phyloP scores from a whole-genome alignment of 2,329 filamentous ascomycete genomes.

The Pseudonectria foliicola region DNA sequence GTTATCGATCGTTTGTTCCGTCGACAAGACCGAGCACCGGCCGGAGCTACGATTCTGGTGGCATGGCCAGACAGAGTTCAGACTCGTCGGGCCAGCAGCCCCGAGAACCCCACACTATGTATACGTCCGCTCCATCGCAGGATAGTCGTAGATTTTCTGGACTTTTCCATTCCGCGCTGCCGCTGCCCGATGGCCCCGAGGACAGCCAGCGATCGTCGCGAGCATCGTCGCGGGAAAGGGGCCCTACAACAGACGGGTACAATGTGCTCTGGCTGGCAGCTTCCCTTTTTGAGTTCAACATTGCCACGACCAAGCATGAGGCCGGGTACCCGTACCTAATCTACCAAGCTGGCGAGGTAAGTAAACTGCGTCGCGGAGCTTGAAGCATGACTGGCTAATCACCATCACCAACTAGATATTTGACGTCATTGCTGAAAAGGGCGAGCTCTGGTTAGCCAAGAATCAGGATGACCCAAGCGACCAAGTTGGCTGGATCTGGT shows the following conservation, averaged over 20 bases:
- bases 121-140: constrained; percentile 40
- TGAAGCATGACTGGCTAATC: constrained; percentile 2
- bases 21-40: constrained; percentile 51
- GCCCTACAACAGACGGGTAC: constrained; percentile 47
- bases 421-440: constrained; percentile 91
- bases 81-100: constrained; percentile 41
- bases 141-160: constrained; percentile 59
- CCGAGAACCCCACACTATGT: constrained; percentile 50
- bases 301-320: constrained; percentile 83
- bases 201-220: constrained; percentile 47
- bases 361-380: constrained; percentile 19
- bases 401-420: constrained; percentile 51
- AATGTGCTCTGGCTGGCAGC: constrained; percentile 86
- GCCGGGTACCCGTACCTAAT: constrained; percentile 93
- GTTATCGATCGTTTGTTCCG: constrained; percentile 40
- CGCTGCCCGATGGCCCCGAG: constrained; percentile 61
- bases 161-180: constrained; percentile 81
- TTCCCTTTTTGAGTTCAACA: constrained; percentile 94
- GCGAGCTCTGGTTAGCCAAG: constrained; percentile 93
- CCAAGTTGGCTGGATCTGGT: constrained; percentile 96
- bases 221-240: constrained; percentile 53
- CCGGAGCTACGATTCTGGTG: constrained; percentile 50
- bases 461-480: constrained; percentile 85
- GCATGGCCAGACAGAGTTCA: constrained; percentile 43
- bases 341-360: constrained; percentile 85